Conservation (phyloP, 2,329 filamentous ascomycete species). For the Colletotrichum cordylinicola region DNA sequence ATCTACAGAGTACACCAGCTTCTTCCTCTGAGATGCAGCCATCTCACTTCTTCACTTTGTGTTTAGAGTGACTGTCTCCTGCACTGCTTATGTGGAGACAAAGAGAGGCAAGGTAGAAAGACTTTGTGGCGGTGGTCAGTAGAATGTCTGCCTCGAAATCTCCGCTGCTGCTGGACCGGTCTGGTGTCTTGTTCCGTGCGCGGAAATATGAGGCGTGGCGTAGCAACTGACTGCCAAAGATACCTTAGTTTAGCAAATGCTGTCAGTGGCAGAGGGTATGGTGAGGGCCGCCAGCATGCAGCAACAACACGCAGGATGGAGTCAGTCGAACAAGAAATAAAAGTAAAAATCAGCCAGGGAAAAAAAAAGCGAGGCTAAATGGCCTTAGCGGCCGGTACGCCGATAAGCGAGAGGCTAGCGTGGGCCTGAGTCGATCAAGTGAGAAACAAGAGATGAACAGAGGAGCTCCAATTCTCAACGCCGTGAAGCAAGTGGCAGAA, state of each 20-base stretch:
- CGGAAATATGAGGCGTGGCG: background rate
- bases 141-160: background rate
- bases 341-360: conserved; percentile 1
- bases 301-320: background rate
- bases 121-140: background rate
- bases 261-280: background rate
- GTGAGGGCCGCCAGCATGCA: background rate
- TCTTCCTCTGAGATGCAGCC: conserved; percentile 44
- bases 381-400: conserved; percentile 13
- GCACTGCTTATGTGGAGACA: background rate
- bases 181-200: background rate
- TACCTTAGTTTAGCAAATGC: background rate
- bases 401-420: conserved; percentile 20
- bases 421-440: background rate
- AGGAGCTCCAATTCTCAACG: background rate
- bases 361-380: background rate
- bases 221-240: background rate
- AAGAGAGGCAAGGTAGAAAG: background rate
- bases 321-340: background rate
- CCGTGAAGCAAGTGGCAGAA: background rate
- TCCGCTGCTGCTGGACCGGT: background rate
- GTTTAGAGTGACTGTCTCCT: background rate
- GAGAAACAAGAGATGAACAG: conserved; percentile 4
- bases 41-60: background rate
- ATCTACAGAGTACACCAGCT: conserved; percentile 68